phyloP scores from a whole-genome alignment of 164 flowering plant species.

The Buxus sempervirens region DNA sequence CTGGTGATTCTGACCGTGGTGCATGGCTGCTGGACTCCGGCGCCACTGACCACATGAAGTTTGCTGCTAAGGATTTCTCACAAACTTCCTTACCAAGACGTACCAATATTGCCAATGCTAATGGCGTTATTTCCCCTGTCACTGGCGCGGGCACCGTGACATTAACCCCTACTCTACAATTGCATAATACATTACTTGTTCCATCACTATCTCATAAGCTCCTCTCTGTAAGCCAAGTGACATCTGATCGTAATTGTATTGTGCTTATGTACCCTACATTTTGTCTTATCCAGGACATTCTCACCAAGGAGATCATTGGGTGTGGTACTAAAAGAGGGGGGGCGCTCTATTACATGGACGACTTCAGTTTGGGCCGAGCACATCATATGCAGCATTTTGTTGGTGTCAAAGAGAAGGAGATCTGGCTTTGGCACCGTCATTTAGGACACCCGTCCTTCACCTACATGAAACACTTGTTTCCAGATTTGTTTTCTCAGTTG shows the following conservation, averaged over 20 bases:
- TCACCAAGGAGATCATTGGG: no score
- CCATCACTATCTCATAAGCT: conserved; percentile 10
- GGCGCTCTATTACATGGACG: conserved; percentile 3
- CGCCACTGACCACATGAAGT: conserved; percentile 13
- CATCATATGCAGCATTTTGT: no score
- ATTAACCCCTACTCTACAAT: neutral
- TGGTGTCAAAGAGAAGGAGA: no score
- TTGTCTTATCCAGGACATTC: no score
- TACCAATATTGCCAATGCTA: conserved; percentile 2
- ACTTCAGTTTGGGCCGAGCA: no score
- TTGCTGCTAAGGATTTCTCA: neutral
- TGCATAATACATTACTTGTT: conserved; percentile 10
- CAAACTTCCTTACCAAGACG: neutral
- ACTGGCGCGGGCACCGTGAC: conserved; percentile 2
- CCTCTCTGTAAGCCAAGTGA: conserved; percentile 10
- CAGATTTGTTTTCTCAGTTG: no score
- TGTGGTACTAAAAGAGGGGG: no score
- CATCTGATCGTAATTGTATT: conserved; percentile 5
- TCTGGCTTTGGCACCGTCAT: no score
- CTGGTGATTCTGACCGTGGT: neutral
- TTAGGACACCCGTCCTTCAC: no score
- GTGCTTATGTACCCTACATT: conserved; percentile 6
- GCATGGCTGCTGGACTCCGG: conserved; percentile 11
- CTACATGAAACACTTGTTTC: no score
- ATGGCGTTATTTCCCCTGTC: conserved; percentile 1